Conservation (phyloP, 345 rosid species). For the Viola odorata region DNA sequence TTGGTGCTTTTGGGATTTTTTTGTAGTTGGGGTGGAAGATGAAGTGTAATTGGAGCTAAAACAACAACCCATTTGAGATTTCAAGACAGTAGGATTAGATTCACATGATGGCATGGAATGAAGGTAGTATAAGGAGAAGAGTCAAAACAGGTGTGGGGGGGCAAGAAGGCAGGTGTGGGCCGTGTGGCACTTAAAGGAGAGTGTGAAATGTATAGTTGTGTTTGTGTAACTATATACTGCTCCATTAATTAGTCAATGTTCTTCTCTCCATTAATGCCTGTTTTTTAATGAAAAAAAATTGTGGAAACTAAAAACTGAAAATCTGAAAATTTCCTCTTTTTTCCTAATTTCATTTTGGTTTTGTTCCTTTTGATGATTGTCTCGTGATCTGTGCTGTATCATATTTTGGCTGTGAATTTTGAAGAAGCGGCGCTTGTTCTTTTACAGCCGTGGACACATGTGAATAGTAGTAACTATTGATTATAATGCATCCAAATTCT, state of each 20-base stretch:
- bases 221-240: too few relatives aligned
- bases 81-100: slow-evolving; percentile 5
- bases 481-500: too few relatives aligned
- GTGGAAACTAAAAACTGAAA: background rate
- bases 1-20: slow-evolving; percentile 8
- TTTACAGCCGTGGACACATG: slow-evolving; percentile 1
- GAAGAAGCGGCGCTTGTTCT: background rate
- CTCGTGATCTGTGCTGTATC: slow-evolving; percentile 3
- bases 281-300: background rate
- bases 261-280: too few relatives aligned
- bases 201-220: too few relatives aligned
- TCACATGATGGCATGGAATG: background rate
- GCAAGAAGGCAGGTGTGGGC: too few relatives aligned
- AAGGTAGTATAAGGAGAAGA: too few relatives aligned
- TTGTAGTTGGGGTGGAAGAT: slow-evolving; percentile 3
- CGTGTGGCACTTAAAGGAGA: too few relatives aligned
- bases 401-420: background rate
- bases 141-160: too few relatives aligned
- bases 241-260: too few relatives aligned
- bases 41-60: slow-evolving; percentile 29
- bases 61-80: slow-evolving; percentile 68
- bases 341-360: too few relatives aligned
- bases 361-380: background rate
- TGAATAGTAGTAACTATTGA: background rate
- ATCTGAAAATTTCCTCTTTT: background rate